Conservation (phyloP, 1,139 yeast species). For the Saccharomyces hybrid region DNA sequence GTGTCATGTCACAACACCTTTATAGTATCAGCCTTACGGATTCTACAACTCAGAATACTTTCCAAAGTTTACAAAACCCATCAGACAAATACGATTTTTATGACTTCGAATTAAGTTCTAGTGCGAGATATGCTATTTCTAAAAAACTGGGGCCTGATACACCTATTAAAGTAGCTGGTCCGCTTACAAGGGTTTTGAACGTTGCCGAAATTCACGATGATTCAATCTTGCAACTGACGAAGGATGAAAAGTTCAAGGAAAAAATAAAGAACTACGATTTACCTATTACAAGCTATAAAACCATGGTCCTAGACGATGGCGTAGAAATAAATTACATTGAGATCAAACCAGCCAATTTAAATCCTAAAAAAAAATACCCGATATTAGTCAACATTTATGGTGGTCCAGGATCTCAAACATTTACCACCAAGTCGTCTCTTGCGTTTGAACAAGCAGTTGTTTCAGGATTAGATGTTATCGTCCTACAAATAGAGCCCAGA, state of each 20-base stretch:
- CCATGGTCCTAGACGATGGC: constrained; percentile 41
- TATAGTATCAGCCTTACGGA: constrained; percentile 37
- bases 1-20: constrained; percentile 51
- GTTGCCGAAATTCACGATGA: constrained; percentile 8
- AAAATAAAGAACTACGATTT: constrained; percentile 36
- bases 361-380: constrained; percentile 58
- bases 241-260: constrained; percentile 31
- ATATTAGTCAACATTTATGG: constrained; percentile 80
- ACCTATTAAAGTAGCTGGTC: constrained; percentile 25
- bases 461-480: constrained; percentile 62
- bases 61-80: constrained; percentile 21
- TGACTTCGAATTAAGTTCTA: constrained; percentile 23
- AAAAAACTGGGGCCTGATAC: constrained; percentile 22
- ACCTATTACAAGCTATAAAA: constrained; percentile 49
- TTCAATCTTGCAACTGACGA: constrained; percentile 15
- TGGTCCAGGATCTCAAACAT: constrained; percentile 87
- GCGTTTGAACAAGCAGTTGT: constrained; percentile 67
- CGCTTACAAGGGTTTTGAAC: constrained; percentile 17
- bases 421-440: constrained; percentile 44
- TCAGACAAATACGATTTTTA: constrained; percentile 16
- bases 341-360: constrained; percentile 63
- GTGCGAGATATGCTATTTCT: constrained; percentile 26
- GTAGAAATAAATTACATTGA: constrained; percentile 61
- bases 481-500: constrained; percentile 82
- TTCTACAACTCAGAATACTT: neutral